These are phyloP conservation scores for Aquilaria sinensis DNA, from an alignment of 345 rosid genomes.

Conservation along the genomic window DNA sequence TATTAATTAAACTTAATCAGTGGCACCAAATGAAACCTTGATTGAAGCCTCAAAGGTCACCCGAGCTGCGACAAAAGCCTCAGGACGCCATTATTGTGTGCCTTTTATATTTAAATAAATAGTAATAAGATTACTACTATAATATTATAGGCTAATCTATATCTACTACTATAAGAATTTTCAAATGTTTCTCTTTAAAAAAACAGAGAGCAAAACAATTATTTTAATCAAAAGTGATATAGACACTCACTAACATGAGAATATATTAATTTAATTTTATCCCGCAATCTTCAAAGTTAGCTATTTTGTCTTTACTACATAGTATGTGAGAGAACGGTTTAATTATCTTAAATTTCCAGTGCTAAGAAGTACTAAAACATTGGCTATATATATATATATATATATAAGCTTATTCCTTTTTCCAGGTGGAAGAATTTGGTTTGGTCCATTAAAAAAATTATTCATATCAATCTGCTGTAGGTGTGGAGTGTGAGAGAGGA, in stretches of 20 bases:
- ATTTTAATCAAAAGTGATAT: constrained; percentile 19
- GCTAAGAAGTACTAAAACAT: too few species aligned
- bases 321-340: too few species aligned
- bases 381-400: too few species aligned
- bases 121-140: too few species aligned
- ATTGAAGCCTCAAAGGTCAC: constrained; percentile 22
- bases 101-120: constrained; percentile 13
- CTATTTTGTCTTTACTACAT: constrained; percentile 22
- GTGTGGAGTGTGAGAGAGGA: too few species aligned
- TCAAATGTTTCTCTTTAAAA: too few species aligned
- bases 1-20: constrained; percentile 8
- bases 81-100: constrained; percentile 27
- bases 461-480: too few species aligned
- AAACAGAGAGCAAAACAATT: too few species aligned
- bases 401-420: not conserved
- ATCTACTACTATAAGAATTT: too few species aligned
- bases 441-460: not conserved
- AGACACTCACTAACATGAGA: constrained; percentile 51
- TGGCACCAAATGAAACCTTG: constrained; percentile 34
- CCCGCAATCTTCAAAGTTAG: constrained; percentile 34
- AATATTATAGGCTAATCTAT: too few species aligned
- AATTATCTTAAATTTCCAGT: too few species aligned
- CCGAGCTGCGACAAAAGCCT: constrained; percentile 46
- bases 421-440: constrained; percentile 19
- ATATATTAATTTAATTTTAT: constrained; percentile 9